Percentiles rank a stretch among this genome's conserved stretches.
Conservation (phyloP, 2,329 filamentous ascomycete species). For the Epichloe sibirici region DNA sequence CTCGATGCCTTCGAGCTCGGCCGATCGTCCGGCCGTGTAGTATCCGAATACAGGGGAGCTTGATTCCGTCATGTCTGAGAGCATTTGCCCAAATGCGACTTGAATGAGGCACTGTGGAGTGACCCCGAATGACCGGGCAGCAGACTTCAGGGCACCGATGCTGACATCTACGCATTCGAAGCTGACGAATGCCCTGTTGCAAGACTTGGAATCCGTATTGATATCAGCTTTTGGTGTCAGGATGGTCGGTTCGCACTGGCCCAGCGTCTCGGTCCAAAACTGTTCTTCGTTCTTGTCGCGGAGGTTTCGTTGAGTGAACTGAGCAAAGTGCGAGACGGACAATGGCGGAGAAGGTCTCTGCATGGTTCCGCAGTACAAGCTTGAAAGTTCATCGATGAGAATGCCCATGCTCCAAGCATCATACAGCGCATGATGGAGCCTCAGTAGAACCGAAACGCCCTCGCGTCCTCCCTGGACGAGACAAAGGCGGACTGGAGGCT, state of each 20-base stretch:
- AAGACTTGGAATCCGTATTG: background rate
- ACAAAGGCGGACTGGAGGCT: background rate
- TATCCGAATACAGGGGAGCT: background rate
- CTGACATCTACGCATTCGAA: conserved; percentile 4
- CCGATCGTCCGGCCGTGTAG: background rate
- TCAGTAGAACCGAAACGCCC: background rate
- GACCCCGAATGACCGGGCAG: conserved; percentile 1
- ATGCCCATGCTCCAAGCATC: conserved; percentile 1
- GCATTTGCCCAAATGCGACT: conserved; percentile 5
- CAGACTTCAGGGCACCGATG: conserved; percentile 2
- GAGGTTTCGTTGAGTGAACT: background rate
- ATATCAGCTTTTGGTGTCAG: background rate
- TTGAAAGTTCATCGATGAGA: background rate
- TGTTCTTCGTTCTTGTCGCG: background rate
- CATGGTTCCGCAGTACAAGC: background rate
- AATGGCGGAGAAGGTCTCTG: background rate
- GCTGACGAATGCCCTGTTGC: background rate
- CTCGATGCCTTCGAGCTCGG: background rate
- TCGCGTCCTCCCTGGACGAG: background rate
- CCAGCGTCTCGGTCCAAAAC: background rate
- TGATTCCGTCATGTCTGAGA: background rate
- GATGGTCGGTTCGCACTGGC: background rate
- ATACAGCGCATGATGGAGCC: background rate
- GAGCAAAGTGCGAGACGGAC: background rate
- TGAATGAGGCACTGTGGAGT: conserved; percentile 3